phyloP scores from a whole-genome alignment of 495 filamentous ascomycete genomes.

The Penicillium argentinense region DNA sequence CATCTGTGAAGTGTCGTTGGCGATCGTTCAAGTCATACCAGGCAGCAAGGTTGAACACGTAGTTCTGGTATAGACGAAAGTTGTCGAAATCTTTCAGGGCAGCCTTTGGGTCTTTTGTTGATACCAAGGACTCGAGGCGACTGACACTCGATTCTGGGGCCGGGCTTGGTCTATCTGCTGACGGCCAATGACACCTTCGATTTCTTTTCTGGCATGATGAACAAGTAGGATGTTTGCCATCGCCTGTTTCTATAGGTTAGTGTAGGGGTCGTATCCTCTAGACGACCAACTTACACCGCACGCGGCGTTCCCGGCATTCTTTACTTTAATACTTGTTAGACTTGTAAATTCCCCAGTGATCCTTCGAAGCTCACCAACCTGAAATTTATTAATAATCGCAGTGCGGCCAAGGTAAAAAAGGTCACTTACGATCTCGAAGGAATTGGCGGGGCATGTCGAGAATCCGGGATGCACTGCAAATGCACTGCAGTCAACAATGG shows the following conservation, averaged over 20 bases:
- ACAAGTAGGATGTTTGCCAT: conserved; percentile 27
- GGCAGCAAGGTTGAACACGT: conserved; percentile 27
- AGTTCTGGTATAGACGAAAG: conserved; percentile 29
- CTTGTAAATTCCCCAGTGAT: not conserved
- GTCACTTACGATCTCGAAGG: conserved; percentile 6
- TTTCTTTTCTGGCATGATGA: conserved; percentile 20
- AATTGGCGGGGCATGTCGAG: conserved; percentile 11
- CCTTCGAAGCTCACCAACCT: not conserved
- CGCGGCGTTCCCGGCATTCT: conserved; percentile 30
- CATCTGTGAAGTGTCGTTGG: conserved; percentile 25
- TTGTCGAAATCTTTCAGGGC: conserved; percentile 21
- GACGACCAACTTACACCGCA: conserved; percentile 28
- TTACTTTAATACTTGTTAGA: conserved; percentile 15
- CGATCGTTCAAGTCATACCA: conserved; percentile 42
- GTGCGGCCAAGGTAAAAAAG: not conserved
- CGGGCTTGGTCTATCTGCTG: not conserved
- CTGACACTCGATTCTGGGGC: too few species aligned
- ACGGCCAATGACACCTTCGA: conserved; percentile 23
- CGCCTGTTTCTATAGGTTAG: conserved; percentile 18
- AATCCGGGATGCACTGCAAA: too few species aligned
- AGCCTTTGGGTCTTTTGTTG: conserved; percentile 15
- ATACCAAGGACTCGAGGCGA: conserved; percentile 5
- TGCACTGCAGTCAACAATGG: too few species aligned
- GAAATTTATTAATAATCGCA: not conserved
- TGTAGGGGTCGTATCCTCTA: not conserved